These are phyloP conservation scores for Pistacia atlantica DNA, from an alignment of 345 rosid species.

Conservation along the genomic window DNA sequence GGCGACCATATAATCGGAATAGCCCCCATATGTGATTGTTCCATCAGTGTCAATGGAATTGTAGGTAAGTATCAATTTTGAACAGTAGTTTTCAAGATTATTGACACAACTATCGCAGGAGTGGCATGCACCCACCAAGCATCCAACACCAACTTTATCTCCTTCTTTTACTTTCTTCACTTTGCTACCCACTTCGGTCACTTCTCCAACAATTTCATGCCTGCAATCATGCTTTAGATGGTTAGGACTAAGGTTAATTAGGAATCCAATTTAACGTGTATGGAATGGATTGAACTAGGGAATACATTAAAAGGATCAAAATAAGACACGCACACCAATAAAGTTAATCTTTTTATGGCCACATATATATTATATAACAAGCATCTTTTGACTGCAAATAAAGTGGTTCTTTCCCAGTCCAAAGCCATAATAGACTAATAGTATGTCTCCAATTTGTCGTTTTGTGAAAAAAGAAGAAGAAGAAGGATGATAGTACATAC, in stretches of 20 bases:
- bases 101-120: conserved; percentile 48
- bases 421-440: too few relatives aligned
- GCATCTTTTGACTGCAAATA: too few relatives aligned
- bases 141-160: conserved; percentile 62
- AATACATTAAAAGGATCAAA: too few relatives aligned
- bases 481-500: conserved; percentile 16
- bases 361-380: too few relatives aligned
- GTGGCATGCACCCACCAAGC: conserved; percentile 51
- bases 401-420: too few relatives aligned
- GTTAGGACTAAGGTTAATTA: too few relatives aligned
- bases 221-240: conserved; percentile 23
- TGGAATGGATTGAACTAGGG: too few relatives aligned
- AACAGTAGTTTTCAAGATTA: conserved; percentile 58
- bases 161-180: conserved; percentile 59
- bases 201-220: conserved; percentile 63
- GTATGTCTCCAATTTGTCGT: too few relatives aligned
- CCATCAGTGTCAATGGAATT: conserved; percentile 41
- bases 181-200: conserved; percentile 54
- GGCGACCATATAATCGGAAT: conserved; percentile 53
- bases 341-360: too few relatives aligned
- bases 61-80: conserved; percentile 41
- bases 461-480: background rate
- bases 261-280: too few relatives aligned
- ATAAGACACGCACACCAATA: too few relatives aligned
- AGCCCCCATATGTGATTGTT: conserved; percentile 57